Base-by-base conservation (phyloP, 768 basidiomycete species). In the Paxillus ammoniavirescens region DNA sequence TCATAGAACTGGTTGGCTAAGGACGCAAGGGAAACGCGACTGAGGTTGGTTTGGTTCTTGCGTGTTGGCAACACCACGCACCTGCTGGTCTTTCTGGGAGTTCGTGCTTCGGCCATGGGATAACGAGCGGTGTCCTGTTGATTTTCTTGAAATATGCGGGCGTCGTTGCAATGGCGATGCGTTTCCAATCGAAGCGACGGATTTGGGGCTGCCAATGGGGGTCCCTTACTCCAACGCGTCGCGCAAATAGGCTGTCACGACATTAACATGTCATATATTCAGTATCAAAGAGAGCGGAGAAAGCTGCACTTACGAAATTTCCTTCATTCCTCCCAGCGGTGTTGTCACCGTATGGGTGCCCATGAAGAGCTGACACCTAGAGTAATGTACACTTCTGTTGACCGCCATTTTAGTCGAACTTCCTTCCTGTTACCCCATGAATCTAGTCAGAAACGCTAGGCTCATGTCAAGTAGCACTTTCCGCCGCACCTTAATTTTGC, bases 331-430 rank as follows among this genome's bases (percentile, higher is more conserved):
- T 74, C 76, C 40, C 71, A 55, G 57, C 4, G 54, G 50, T 35
- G 52, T 71, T 59, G 59, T 13, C 47, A 71, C 65, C n/a, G 79
- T 70, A 30, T 83, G 80, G 55, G 85, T 77, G 58, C 83, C 81
- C 62, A 93, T 68, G 65, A 82, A 89, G 23, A 93, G 78, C 64
- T 93, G 91, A 65, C 89, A 90, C 61, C 82, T 78, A 1, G 90
- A 87, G 65, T 93, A 93, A 66, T 89, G 86, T 53, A 84, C 83
- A 9, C 57, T 74, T 54, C 61, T 63, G 60, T 65, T 61, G 26
- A 67, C 58, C 6, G 65, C 59, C n/a, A 57, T 57, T 50, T 52
- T 72, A 23, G 57, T 57, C n/a, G 53, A 35, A n/a, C 50, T 50
- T 42, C 58, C 49, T 51, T 64, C 61, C 56, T 70, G 50, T 49